These are phyloP conservation scores for Aspergillus sp. DNA, from an alignment of 2,329 filamentous ascomycete species.

Conservation along the genomic window DNA sequence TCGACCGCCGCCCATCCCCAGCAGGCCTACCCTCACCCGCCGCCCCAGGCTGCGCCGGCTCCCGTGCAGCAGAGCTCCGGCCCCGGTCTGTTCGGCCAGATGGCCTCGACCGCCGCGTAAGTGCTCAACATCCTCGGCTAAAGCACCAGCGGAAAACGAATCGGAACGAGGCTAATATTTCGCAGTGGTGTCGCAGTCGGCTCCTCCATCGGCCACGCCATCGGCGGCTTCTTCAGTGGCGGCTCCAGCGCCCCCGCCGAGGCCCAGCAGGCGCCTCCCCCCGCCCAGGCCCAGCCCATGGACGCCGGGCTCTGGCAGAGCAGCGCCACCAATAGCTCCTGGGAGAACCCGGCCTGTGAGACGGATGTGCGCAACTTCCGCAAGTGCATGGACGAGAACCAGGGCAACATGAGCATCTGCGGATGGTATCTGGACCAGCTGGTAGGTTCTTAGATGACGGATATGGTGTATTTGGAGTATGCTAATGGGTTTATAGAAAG, in stretches of 20 bases:
- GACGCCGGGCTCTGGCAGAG: conserved; percentile 46
- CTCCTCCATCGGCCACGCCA: conserved; percentile 90
- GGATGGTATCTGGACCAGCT: conserved; percentile 98
- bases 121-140: conserved; percentile 40
- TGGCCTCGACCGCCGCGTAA: conserved; percentile 97
- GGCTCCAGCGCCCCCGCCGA: conserved; percentile 58
- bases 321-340: conserved; percentile 49
- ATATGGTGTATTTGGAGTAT: background rate
- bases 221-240: conserved; percentile 83
- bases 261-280: conserved; percentile 46
- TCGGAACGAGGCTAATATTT: background rate
- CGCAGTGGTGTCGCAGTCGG: conserved; percentile 91
- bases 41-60: conserved; percentile 31
- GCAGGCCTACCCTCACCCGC: conserved; percentile 49
- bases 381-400: conserved; percentile 93
- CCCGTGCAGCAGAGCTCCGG: conserved; percentile 58
- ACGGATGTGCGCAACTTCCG: conserved; percentile 82
- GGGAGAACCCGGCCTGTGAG: conserved; percentile 66
- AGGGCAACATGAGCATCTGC: conserved; percentile 92
- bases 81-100: conserved; percentile 88
- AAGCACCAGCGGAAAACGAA: background rate
- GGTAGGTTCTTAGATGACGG: conserved; percentile 33
- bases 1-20: conserved; percentile 60
- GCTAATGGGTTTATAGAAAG: conserved; percentile 57
- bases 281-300: conserved; percentile 55